Base-by-base conservation (phyloP, 228 moss, liverwort and hornwort species). In the Sphagnum magellanicum region DNA sequence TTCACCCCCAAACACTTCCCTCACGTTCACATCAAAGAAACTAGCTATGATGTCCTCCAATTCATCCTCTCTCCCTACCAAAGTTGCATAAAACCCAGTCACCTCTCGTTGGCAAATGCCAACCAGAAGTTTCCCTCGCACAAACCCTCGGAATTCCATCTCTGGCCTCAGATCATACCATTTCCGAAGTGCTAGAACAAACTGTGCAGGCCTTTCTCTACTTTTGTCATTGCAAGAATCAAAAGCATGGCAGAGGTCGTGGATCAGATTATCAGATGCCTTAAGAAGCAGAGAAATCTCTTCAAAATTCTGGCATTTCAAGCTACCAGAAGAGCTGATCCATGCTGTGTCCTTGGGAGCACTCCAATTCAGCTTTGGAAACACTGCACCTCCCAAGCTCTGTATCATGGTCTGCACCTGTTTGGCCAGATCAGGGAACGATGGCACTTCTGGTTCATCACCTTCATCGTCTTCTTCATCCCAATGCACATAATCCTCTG, bases 361-460 rank as follows among this genome's bases (percentile, higher is more conserved):
- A 57, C 91, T 93, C 98, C 98, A 98, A 66, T 98, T 98, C 11
- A 98, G 90, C 76, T 98, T 98, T 6, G 98, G 98, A 50, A 98
- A 81, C 16, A 92, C 93, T 0, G 84, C 67, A 9, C 98, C 98
- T 60, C 98, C 93, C 16, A 98, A 51, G 47, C 75, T 75, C 49
- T 80, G 79, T 11, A 98, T 94, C 5, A 68, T 79, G 1, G 61
- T 61, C 63, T 81, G 84, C 5, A 98, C 87, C 48, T 81, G 83
- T 32, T 50, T 66, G 59, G 90, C 89, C 50, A 98, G 64, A 63
- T 81, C 81, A 0, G 86, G 87, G 68, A 98, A 98, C 7, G 85
- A 68, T 6, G 89, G 86, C 63, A 90, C 73, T 12, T 77, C 63
- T 4, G 85, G 87, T 50, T 75, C 76, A 9, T 72, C 80, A 1